These are phyloP conservation scores for Claviceps sp. DNA, from an alignment of 2,329 filamentous ascomycete species.

Conservation along the genomic window DNA sequence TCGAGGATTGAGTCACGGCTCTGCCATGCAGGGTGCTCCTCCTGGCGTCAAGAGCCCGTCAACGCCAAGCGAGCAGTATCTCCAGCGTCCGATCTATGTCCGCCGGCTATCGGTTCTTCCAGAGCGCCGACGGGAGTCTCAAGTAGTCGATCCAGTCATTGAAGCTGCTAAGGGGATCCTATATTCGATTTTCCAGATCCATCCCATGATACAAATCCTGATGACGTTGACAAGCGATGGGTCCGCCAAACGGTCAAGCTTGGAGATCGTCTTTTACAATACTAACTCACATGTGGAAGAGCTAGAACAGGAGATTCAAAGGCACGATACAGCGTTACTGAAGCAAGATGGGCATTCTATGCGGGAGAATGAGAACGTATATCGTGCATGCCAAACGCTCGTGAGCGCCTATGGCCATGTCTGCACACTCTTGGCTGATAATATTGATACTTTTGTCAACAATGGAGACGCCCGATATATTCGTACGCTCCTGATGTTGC, in stretches of 20 bases:
- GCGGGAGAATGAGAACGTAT: conserved; percentile 49
- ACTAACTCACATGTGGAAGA: conserved; percentile 54
- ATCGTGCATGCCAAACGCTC: conserved; percentile 48
- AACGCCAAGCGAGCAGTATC: conserved; percentile 43
- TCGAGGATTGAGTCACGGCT: conserved; percentile 53
- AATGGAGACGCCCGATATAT: conserved; percentile 55
- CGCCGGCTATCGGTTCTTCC: conserved; percentile 50
- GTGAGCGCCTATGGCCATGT: conserved; percentile 54
- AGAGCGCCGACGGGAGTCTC: conserved; percentile 49
- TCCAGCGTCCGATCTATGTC: conserved; percentile 49
- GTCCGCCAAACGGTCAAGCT: conserved; percentile 46
- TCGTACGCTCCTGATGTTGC: conserved; percentile 46
- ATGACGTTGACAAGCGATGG: conserved; percentile 48
- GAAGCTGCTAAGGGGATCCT: conserved; percentile 54
- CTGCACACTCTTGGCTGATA: conserved; percentile 44
- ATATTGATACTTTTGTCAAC: conserved; percentile 50
- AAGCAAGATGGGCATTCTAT: conserved; percentile 35
- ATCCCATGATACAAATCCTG: conserved; percentile 53
- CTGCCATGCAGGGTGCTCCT: conserved; percentile 47
- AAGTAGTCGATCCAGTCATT: conserved; percentile 45
- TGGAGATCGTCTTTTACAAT: conserved; percentile 56
- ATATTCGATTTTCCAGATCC: conserved; percentile 54
- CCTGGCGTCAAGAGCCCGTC: conserved; percentile 36
- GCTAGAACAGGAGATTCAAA: conserved; percentile 50
- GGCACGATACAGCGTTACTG: conserved; percentile 35